Base-by-base conservation (phyloP, 1,139 yeast genomes). In the Diutina siamensis region DNA sequence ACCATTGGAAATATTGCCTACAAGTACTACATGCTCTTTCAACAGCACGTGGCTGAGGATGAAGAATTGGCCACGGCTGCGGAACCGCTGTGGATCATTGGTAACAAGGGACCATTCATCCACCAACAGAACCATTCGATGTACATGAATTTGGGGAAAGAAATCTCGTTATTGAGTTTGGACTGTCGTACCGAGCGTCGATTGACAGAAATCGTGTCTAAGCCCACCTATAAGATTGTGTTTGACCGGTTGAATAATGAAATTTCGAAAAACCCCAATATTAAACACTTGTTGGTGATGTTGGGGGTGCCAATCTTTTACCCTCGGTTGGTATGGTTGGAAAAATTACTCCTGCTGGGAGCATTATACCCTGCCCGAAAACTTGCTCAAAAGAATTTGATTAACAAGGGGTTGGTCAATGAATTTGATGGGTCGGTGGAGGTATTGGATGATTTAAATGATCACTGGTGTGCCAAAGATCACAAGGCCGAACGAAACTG, bases 231-330 rank as follows among this genome's bases (percentile, higher is more conserved):
- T 60, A 58, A 69, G 3, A 51, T 58, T 7, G 68, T 84, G n/a
- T 89, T 88, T 55, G 53, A 67, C 10, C 70, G 95, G 31, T 53
- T 88, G 35, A 57, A 64, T 22, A 47, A 60, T 5, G 96, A 88
- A 59, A 56, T 83, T 19, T 52, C 57, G 18, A 58, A 60, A 1
- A 59, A 74, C 4, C 75, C 75, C 12, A 76, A 75, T 9, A 69
- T 84, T 42, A 81, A 83, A 58, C 98, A 92, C 60, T 55, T 89
- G 40, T 66, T 85, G 53, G 78, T 92, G 5, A 73, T 89, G 79
- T 68, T 92, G 49, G 97, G 97, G 34, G 95, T 92, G 10, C 98
- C 98, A 2, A 84, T 89, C 48, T 84, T 94, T 44, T 92, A 92
- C 58, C 97, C 98, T 3, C 73, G 97, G 53, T 66, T 89, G 57